Conservation (phyloP, 805 yeast species). For the Candida verbasci region DNA sequence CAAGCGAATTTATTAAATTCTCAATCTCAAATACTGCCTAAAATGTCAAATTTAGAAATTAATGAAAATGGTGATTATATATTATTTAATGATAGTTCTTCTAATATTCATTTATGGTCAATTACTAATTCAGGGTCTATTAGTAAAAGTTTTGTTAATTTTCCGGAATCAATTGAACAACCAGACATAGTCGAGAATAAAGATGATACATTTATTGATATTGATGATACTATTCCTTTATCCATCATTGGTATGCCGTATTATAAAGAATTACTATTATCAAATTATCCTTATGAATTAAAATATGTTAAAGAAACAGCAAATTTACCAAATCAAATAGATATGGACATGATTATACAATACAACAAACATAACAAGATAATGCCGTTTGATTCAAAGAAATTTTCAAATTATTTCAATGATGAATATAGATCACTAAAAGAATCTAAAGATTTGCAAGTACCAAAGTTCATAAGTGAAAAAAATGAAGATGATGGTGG, state of each 20-base stretch:
- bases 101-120: constrained; percentile 67
- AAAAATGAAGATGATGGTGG: constrained; percentile 8
- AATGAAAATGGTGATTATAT: constrained; percentile 74
- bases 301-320: constrained; percentile 60
- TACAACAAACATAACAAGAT: constrained; percentile 10
- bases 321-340: constrained; percentile 52
- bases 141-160: constrained; percentile 31
- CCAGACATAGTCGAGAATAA: constrained; percentile 41
- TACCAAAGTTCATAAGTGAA: constrained; percentile 63
- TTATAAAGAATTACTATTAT: constrained; percentile 69
- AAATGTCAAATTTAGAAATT: constrained; percentile 48
- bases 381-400: constrained; percentile 47
- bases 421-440: constrained; percentile 44
- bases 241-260: constrained; percentile 82
- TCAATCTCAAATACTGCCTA: constrained; percentile 12
- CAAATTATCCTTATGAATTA: constrained; percentile 71
- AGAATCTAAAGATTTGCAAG: constrained; percentile 12
- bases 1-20: constrained; percentile 51
- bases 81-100: constrained; percentile 61
- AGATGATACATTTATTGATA: constrained; percentile 9
- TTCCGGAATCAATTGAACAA: constrained; percentile 44
- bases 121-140: constrained; percentile 25
- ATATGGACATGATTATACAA: constrained; percentile 39
- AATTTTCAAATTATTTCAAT: constrained; percentile 47
- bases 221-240: constrained; percentile 55